These are phyloP conservation scores for Bisporella sp. DNA, from an alignment of 2,329 filamentous ascomycete genomes.

Conservation along the genomic window DNA sequence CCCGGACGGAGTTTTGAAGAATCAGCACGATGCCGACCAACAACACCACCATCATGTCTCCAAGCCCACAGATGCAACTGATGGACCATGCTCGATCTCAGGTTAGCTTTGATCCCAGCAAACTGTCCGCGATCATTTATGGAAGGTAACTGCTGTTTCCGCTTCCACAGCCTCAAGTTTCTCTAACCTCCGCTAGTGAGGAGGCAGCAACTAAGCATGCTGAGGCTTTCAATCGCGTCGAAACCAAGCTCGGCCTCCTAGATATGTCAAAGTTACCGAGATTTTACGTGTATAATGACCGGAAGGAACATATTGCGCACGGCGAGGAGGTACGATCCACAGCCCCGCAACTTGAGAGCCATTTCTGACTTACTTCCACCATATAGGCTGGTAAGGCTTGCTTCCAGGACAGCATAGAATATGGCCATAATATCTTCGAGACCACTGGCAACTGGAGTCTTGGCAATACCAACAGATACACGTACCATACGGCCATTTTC, in stretches of 20 bases:
- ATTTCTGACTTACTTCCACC: conserved; percentile 2
- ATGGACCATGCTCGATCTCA: not conserved
- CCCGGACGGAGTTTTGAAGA: too few species aligned
- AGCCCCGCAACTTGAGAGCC: too few species aligned
- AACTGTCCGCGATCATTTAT: conserved; percentile 7
- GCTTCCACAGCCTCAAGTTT: not conserved
- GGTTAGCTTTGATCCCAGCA: conserved; percentile 4
- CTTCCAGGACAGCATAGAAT: conserved; percentile 6
- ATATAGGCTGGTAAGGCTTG: conserved; percentile 5
- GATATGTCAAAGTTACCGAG: conserved; percentile 9
- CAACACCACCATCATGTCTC: too few species aligned
- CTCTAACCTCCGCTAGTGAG: conserved; percentile 1
- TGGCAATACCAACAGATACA: conserved; percentile 9
- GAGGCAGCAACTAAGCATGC: not conserved
- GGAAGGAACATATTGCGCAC: not conserved
- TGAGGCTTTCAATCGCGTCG: conserved; percentile 9
- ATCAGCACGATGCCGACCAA: too few species aligned
- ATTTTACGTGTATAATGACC: conserved; percentile 5
- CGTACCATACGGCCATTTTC: conserved; percentile 6
- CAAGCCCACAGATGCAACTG: too few species aligned
- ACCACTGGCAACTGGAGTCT: conserved; percentile 2
- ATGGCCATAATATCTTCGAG: conserved; percentile 5
- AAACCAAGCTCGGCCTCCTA: conserved; percentile 5
- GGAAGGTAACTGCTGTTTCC: conserved; percentile 4
- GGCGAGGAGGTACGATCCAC: too few species aligned